Evolutionary conservation across 371 early-diverging fungal genomes (phyloP), one percentile per base, ranked within the genome.

Genomic region (Parasitella parasitica): DNA sequence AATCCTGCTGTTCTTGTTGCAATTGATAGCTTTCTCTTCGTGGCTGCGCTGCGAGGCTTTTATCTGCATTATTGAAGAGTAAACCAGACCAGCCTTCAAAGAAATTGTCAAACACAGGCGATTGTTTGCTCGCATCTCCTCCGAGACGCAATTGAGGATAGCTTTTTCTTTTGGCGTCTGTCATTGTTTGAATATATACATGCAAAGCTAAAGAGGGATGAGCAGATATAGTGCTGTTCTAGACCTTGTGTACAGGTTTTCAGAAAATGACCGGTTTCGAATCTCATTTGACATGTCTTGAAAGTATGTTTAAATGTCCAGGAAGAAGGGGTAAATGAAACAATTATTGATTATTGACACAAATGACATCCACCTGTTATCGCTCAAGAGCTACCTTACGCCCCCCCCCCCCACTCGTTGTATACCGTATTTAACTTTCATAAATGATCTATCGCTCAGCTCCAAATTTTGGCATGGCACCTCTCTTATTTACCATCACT

Each of bases 71-170:
- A 13, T 30, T 38, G 20, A 37, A 46, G 24, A 43, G 46, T 16
- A 63, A 63, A 6, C 32, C 26, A 18, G 70, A 37, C 73, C 73
- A 73, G 3, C 73, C 73, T 64, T 67, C 64, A 34, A 73, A 66
- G 30, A 67, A 61, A 20, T 53, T 61, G 20, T 56, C 58, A 36
- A 73, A 38, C 12, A 70, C 32, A 8, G 63, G 60, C 12, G 73
- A 67, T 26, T 60, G 48, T 20, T 48, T 37, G 4, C 18, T 22
- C 7, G 18, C 6, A 36, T 54, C 54, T 26, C 38, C 54, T 8
- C 38, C 38, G 13, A n/a, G 26, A 49, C 28, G 13, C 1, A 49
- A 49, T 1, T 16, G 49, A 49, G 28, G 28, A 15, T 16, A 15
- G 7, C 24, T 13, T 24, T 12, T 34, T 35, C 1, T 43, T 20